Evolutionary conservation across 257 asterid species (phyloP), one percentile per base, ranked within the genome.

Genomic region (Mitragyna speciosa): DNA sequence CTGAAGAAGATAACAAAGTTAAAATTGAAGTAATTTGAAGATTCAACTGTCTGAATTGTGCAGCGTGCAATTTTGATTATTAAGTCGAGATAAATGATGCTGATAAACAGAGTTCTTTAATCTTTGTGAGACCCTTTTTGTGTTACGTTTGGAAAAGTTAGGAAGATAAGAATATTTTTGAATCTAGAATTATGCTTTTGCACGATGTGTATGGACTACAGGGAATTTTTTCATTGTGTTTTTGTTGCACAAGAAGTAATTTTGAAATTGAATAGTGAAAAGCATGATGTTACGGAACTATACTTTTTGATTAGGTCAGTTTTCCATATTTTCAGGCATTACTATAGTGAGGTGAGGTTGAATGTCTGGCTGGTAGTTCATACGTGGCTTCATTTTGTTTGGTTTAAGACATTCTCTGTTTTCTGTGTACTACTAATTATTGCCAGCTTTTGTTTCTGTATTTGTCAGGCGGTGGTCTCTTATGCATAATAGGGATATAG

Each of bases 401-500:
- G 30, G 70, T 12, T 24, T 26, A n/a, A 59, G 69, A 39, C 39
- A 65, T 74, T 48, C 7, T 20, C 69, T 76, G 83, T 47, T 81
- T 72, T 72, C 61, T 39, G 69, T 69, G 45, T 70, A 72, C 75
- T 88, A 78, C 82, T 73, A 41, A 41, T 51, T 20, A 54, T 71
- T 79, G 69, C 26, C 71, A 72, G 78, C 30, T 81, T 61, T 65
- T 66, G 59, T 75, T 28, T 22, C 28, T 39, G 16, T 70, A 76
- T 78, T 20, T 76, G 63, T 43, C 94, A 93, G 98, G 97, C 86
- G 66, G 82, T 80, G 80, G 91, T 87, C 88, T 87, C 90, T 87
- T 86, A 83, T 87, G 93, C 88, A 67, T 69, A 72, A 71, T 81
- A 70, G 59, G 81, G 77, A 74, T 85, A 76, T 81, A 83, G 82